A percentile compares a stretch with the other conserved stretches of the same genome.
Conservation (phyloP, 1,284 basidiomycete genomes). For the Caloboletus inedulis region DNA sequence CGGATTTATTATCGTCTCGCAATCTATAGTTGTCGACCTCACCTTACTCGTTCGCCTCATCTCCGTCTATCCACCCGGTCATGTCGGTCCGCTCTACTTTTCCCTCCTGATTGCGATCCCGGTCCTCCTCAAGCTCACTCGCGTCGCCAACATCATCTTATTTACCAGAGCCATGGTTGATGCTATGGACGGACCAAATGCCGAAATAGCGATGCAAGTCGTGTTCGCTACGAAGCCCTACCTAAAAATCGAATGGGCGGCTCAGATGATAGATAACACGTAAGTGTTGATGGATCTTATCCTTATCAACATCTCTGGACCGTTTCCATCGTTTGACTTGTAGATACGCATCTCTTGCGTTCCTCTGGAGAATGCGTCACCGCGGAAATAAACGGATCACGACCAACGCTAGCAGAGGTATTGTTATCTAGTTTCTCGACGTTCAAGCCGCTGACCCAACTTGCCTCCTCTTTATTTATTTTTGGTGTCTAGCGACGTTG, state of each 20-base stretch:
- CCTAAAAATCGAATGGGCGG: conserved; percentile 31
- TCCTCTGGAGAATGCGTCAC: conserved; percentile 19
- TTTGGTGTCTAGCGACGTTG: conserved; percentile 12
- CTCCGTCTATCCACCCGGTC: conserved; percentile 19
- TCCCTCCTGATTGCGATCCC: conserved; percentile 8
- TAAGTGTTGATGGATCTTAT: conserved; percentile 10
- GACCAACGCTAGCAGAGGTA: background rate
- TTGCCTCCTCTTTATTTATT: background rate
- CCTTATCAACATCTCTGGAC: background rate
- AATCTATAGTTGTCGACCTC: conserved; percentile 28
- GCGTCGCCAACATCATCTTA: conserved; percentile 14
- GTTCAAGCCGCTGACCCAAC: background rate
- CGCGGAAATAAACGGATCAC: background rate
- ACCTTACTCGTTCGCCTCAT: conserved; percentile 26
- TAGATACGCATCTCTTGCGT: conserved; percentile 20
- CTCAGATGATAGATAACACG: conserved; percentile 30
- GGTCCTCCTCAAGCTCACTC: conserved; percentile 18
- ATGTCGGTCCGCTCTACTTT: conserved; percentile 7
- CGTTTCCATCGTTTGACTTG: background rate
- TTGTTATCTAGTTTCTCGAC: background rate
- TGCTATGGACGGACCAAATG: conserved; percentile 9
- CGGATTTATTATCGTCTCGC: conserved; percentile 22
- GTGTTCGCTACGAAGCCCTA: conserved; percentile 15
- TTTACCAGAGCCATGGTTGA: conserved; percentile 10
- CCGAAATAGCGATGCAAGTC: background rate